phyloP scores from a whole-genome alignment of 139 green algal species.

The Eudorina sp. region DNA sequence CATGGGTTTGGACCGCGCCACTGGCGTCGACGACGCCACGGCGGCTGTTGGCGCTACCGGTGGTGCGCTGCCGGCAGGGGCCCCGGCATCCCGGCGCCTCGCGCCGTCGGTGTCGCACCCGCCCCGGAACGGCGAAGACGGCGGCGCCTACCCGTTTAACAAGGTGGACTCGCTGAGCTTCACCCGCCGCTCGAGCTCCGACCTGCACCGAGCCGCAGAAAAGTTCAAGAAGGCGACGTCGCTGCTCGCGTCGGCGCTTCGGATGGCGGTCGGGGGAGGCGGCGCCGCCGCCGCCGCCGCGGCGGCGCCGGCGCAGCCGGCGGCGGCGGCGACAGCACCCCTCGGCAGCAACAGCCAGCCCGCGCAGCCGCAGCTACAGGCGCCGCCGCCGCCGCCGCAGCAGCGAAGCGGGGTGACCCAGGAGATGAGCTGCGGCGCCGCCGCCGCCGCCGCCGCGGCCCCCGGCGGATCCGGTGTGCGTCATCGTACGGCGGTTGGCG shows the following conservation, averaged over 20 bases:
- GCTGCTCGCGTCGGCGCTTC: background rate
- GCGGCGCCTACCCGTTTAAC: background rate
- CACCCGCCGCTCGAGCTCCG: conserved; percentile 14
- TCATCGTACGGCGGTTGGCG: no score
- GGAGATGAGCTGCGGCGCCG: background rate
- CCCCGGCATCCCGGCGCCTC: no score
- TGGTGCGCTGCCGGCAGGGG: no score
- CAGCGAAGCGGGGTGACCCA: background rate
- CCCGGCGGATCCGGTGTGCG: no score
- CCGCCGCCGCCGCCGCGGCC: background rate
- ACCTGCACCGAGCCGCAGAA: background rate
- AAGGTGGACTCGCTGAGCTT: conserved; percentile 3
- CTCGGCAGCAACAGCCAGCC: no score
- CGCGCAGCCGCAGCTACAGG: background rate
- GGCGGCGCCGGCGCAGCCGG: background rate
- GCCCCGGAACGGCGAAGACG: background rate
- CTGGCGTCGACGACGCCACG: background rate
- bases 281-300: background rate
- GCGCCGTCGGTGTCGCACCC: background rate
- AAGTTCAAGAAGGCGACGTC: conserved; percentile 34
- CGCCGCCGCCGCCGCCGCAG: background rate
- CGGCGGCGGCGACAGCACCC: background rate
- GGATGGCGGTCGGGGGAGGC: background rate
- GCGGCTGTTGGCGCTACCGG: background rate
- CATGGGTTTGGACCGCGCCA: background rate